Evolutionary conservation across 148 eudicot genomes (phyloP).

Genomic region (Rhododendron simsii): DNA sequence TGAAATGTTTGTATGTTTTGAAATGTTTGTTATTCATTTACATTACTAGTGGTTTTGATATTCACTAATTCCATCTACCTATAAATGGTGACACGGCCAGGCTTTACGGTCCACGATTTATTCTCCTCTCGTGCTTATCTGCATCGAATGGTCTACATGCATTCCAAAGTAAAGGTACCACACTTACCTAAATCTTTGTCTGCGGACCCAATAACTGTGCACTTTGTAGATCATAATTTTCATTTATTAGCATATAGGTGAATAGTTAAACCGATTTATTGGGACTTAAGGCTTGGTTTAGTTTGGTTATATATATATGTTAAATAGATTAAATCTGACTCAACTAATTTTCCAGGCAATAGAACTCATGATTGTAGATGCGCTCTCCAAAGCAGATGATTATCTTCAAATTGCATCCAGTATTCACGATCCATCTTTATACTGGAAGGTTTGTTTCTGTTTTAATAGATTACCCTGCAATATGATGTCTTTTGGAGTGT

Average conservation of each 20-base stretch:
- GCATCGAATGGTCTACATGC: conserved; percentile 61
- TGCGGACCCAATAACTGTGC: neutral
- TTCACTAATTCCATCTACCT: neutral
- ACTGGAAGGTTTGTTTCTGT: conserved; percentile 51
- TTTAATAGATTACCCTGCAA: neutral
- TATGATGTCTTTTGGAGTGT: neutral
- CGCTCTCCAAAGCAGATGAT: conserved; percentile 46
- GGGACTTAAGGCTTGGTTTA: too few relatives aligned
- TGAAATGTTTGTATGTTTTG: conserved; percentile 21
- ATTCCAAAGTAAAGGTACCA: conserved; percentile 66
- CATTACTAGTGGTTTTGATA: neutral
- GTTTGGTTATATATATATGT: too few relatives aligned
- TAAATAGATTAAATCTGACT: neutral
- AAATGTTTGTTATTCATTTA: conserved; percentile 7
- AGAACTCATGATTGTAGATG: conserved; percentile 69
- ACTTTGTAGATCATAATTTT: neutral
- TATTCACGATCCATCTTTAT: conserved; percentile 51
- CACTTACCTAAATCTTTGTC: neutral
- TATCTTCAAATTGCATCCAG: conserved; percentile 34
- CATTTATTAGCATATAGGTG: neutral
- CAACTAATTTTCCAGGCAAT: conserved; percentile 35
- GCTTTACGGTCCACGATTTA: conserved; percentile 52
- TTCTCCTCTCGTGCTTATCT: conserved; percentile 62
- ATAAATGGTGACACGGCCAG: conserved; percentile 25
- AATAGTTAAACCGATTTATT: neutral